Evolutionary conservation across 2,329 filamentous ascomycete genomes (phyloP).

Genomic region (Albifimbria verrucaria): DNA sequence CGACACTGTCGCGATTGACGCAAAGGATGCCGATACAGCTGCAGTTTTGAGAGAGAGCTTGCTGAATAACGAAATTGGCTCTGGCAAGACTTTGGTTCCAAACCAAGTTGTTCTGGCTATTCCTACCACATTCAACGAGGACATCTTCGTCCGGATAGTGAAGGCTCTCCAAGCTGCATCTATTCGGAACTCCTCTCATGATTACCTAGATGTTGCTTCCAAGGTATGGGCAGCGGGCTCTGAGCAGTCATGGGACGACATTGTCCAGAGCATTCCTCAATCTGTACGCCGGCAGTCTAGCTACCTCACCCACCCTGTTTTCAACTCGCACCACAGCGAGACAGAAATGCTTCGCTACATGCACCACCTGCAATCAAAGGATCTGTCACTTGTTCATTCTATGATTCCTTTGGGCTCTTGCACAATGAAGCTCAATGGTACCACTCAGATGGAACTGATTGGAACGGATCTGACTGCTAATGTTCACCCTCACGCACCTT

Average conservation of each 20-base stretch:
- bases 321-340: constrained; percentile 93
- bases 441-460: constrained; percentile 87
- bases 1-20: constrained; percentile 73
- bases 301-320: constrained; percentile 86
- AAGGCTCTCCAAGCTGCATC: constrained; percentile 23
- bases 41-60: constrained; percentile 30
- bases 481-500: constrained; percentile 76
- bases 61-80: constrained; percentile 61
- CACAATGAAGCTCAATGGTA: constrained; percentile 97
- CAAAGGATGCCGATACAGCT: constrained; percentile 16
- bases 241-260: constrained; percentile 30
- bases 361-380: constrained; percentile 87
- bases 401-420: constrained; percentile 98
- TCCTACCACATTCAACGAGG: constrained; percentile 19
- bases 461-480: constrained; percentile 73
- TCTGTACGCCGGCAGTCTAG: constrained; percentile 65
- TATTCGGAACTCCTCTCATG: constrained; percentile 18
- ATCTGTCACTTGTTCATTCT: constrained; percentile 88
- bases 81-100: constrained; percentile 58
- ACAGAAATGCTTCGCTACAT: constrained; percentile 94
- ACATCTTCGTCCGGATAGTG: constrained; percentile 15
- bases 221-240: constrained; percentile 38
- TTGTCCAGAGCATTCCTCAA: constrained; percentile 45
- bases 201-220: constrained; percentile 25
- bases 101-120: constrained; percentile 23